Conservation (phyloP, 768 basidiomycete genomes). For the Mycena belliarum region DNA sequence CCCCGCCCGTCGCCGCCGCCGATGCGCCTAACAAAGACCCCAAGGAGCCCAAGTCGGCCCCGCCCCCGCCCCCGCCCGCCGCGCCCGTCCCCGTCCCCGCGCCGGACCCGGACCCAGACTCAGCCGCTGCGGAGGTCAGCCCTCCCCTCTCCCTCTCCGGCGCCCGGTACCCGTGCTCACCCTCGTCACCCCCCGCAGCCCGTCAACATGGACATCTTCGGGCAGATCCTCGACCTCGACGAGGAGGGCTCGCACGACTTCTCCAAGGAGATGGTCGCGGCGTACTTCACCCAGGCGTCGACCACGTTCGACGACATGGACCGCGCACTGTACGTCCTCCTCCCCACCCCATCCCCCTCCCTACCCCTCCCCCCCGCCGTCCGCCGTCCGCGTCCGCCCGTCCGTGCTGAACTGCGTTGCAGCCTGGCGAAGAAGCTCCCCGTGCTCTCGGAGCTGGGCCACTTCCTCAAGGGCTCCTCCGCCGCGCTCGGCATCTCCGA, state of each 20-base stretch:
- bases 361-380: too few relatives aligned
- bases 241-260: slow-evolving; percentile 80
- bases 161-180: neutral
- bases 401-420: slow-evolving; percentile 19
- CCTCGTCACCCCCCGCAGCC: neutral
- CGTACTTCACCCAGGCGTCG: slow-evolving; percentile 80
- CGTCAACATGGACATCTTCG: slow-evolving; percentile 80
- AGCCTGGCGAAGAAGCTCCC: slow-evolving; percentile 62
- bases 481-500: slow-evolving; percentile 85
- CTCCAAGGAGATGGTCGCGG: slow-evolving; percentile 72
- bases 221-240: slow-evolving; percentile 89
- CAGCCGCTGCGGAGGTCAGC: neutral
- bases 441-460: slow-evolving; percentile 74
- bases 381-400: neutral
- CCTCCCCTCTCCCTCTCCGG: neutral
- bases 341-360: too few relatives aligned
- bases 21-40: neutral
- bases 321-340: slow-evolving; percentile 70
- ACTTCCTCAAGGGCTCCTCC: slow-evolving; percentile 97
- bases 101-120: neutral
- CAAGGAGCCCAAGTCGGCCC: too few relatives aligned
- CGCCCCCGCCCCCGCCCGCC: neutral
- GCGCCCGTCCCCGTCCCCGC: neutral
- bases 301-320: slow-evolving; percentile 81
- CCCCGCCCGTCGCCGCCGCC: neutral